Percentiles rank a stretch among this genome's conserved stretches.
These are phyloP conservation scores for Hymenoscyphus occultus DNA, from an alignment of 2,329 filamentous ascomycete species.

Conservation along the genomic window DNA sequence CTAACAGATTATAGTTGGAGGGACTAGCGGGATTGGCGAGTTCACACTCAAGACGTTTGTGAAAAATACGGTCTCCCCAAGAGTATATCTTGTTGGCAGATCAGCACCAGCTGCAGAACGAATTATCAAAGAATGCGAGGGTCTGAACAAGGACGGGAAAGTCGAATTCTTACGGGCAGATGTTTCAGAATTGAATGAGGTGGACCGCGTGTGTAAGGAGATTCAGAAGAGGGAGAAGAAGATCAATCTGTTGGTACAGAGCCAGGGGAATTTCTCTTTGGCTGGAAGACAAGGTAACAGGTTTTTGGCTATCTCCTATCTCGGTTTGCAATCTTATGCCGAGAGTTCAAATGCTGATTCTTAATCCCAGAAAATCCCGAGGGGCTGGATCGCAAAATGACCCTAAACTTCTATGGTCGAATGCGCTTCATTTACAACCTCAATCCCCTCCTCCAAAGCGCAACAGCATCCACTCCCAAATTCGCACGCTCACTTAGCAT, in stretches of 20 bases:
- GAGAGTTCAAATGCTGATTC: neutral
- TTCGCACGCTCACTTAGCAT: conserved; percentile 55
- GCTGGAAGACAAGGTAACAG: conserved; percentile 27
- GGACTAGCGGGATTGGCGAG: conserved; percentile 50
- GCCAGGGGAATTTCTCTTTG: conserved; percentile 44
- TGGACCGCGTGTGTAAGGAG: conserved; percentile 49
- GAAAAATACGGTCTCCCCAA: conserved; percentile 40
- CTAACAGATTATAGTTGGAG: conserved; percentile 38
- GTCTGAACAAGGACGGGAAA: conserved; percentile 43
- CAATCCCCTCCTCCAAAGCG: conserved; percentile 48
- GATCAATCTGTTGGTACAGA: conserved; percentile 55
- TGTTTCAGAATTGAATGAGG: conserved; percentile 45
- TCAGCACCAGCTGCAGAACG: conserved; percentile 41
- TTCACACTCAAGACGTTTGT: conserved; percentile 46
- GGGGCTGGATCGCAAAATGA: conserved; percentile 31
- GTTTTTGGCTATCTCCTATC: neutral
- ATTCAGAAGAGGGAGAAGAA: conserved; percentile 49
- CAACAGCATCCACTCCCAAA: conserved; percentile 37
- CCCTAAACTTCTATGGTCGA: conserved; percentile 51
- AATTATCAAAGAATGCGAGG: conserved; percentile 43
- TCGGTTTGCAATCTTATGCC: neutral
- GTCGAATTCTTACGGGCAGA: conserved; percentile 48
- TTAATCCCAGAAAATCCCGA: conserved; percentile 27
- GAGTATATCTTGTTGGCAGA: conserved; percentile 48
- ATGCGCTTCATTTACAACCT: conserved; percentile 56